Percentiles rank a stretch among this genome's conserved stretches.
These are phyloP conservation scores for Leptographium galeiforme DNA, from an alignment of 2,329 filamentous ascomycete species.

Conservation along the genomic window DNA sequence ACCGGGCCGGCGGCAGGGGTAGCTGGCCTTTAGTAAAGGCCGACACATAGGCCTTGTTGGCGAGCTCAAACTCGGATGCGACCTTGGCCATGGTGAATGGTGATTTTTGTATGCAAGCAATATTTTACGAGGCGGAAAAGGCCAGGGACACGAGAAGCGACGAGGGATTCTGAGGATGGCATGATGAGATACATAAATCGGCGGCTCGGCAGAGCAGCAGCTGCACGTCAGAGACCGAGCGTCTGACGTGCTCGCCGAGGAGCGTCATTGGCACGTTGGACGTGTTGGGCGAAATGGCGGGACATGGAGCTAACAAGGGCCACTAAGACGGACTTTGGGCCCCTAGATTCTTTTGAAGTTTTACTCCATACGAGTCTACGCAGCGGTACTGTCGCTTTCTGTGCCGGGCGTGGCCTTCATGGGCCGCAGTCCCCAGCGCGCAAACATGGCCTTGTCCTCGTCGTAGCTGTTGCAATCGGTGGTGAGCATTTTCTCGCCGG, in stretches of 20 bases:
- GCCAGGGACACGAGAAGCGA: not conserved
- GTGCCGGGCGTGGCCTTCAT: conserved; percentile 40
- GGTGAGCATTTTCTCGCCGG: conserved; percentile 84
- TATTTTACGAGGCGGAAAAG: no score
- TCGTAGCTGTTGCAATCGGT: conserved; percentile 88
- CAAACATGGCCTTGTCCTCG: conserved; percentile 74
- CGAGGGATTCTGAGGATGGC: not conserved
- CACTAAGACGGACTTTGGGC: no score
- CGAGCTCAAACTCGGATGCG: conserved; percentile 1
- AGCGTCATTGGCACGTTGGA: no score
- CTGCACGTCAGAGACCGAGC: not conserved
- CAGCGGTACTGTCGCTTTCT: no score
- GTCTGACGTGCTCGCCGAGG: not conserved
- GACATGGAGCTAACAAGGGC: no score
- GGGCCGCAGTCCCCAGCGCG: conserved; percentile 65
- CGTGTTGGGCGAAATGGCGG: no score
- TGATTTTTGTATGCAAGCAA: not conserved
- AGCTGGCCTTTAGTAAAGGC: conserved; percentile 53
- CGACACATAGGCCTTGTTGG: conserved; percentile 13
- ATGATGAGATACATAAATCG: not conserved
- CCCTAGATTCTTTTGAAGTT: no score
- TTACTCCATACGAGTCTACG: no score
- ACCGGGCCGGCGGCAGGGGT: conserved; percentile 54
- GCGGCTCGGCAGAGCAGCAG: no score
- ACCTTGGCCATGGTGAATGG: not conserved